Conservation (phyloP, 176 grass and related monocot genomes). For the Melocanna baccifera region DNA sequence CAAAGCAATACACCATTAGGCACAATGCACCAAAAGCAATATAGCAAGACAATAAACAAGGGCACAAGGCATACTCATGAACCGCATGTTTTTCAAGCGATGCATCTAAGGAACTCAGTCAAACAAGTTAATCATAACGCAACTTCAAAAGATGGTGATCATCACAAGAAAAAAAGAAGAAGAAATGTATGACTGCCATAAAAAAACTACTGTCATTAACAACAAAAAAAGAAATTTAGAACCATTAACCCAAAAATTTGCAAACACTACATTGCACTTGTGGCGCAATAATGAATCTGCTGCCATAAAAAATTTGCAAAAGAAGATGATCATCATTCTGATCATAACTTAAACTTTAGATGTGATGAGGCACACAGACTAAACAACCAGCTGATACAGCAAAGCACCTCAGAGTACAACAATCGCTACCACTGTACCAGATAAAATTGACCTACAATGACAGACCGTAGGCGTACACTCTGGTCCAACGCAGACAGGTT, state of each 20-base stretch:
- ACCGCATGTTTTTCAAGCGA: not conserved
- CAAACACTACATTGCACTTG: not conserved
- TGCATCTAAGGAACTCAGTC: not conserved
- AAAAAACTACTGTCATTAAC: not conserved
- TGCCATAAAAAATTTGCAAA: too few relatives aligned
- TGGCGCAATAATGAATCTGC: not conserved
- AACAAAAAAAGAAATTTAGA: not conserved
- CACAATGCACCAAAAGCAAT: not conserved
- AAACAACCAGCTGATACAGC: not conserved
- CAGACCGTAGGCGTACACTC: not conserved
- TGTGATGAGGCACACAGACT: not conserved
- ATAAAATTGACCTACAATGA: not conserved
- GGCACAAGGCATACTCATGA: not conserved
- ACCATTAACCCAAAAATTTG: not conserved
- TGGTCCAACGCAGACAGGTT: too few relatives aligned
- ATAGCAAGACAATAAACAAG: not conserved
- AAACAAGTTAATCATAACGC: not conserved
- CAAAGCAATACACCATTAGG: slow-evolving; percentile 14
- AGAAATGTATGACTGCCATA: not conserved
- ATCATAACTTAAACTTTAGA: not conserved
- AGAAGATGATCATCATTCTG: not conserved
- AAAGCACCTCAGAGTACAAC: not conserved
- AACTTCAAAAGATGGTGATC: not conserved
- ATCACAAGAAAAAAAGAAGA: not conserved
- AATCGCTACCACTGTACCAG: not conserved